These are phyloP conservation scores for Xylaria sp. DNA, from an alignment of 2,329 filamentous ascomycete species.

Conservation along the genomic window DNA sequence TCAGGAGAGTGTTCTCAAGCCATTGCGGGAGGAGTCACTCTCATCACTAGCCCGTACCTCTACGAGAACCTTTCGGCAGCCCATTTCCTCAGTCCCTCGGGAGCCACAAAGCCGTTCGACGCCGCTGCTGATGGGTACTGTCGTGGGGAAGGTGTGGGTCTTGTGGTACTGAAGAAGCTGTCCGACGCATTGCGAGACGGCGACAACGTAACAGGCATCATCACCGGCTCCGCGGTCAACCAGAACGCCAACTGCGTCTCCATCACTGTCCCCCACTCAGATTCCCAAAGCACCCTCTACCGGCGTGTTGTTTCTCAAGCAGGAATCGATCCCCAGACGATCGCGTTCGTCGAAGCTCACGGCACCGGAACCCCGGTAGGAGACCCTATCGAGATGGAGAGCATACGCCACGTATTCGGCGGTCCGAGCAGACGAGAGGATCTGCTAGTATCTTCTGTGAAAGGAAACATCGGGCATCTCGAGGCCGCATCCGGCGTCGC, in stretches of 20 bases:
- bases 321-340: conserved; percentile 41
- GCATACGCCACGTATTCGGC: conserved; percentile 61
- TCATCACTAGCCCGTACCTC: conserved; percentile 22
- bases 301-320: conserved; percentile 29
- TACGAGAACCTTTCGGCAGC: conserved; percentile 27
- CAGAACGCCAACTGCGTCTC: conserved; percentile 73
- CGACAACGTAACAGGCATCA: conserved; percentile 46
- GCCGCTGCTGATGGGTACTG: conserved; percentile 52
- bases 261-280: conserved; percentile 50
- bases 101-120: conserved; percentile 43
- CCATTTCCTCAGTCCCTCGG: conserved; percentile 33
- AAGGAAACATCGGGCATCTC: conserved; percentile 46
- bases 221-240: conserved; percentile 68
- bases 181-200: conserved; percentile 50
- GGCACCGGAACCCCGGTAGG: conserved; percentile 75
- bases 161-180: conserved; percentile 36
- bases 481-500: conserved; percentile 44
- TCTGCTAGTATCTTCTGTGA: conserved; percentile 34
- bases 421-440: background rate
- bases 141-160: conserved; percentile 35
- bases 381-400: conserved; percentile 69
- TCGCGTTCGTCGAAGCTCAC: conserved; percentile 72
- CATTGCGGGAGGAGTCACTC: conserved; percentile 27
- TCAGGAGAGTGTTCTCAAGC: conserved; percentile 37
- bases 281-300: conserved; percentile 38